Base-by-base conservation (phyloP, 345 rosid genomes). In the Citrus maxima region DNA sequence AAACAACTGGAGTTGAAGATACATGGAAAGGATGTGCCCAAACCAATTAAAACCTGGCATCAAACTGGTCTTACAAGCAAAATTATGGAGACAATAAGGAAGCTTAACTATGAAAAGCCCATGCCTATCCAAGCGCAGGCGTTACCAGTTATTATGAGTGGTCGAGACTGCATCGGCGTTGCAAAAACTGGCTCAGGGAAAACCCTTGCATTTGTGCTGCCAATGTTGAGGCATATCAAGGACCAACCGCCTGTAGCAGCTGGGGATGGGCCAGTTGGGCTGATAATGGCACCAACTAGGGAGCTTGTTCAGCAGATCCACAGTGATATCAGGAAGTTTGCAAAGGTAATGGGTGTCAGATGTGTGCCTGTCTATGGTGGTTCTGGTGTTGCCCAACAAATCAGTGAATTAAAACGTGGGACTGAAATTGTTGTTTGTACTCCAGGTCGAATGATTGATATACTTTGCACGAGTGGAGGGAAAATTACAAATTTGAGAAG, bases 241-340 rank as follows among this genome's bases (percentile, higher is more conserved):
- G 97, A 96, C 85, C 99, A 96, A 87, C 97, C 94, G 22, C 98
- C 96, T 19, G 98, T 96, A 70, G 90, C 85, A 74, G 92, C 98
- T 79, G 99, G 97, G 67, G 99, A 96, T 73, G 99, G 99, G 63
- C 99, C 98, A 4, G 84, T 94, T 75, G 98, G 95, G 75, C 95
- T 96, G 75, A 88, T 96, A 78, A 96, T 96, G 99, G 99, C 99
- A 77, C 99, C 99, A 69, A 94, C 99, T 0, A 96, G 99, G 82
- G 98, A 96, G 91, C 99, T 94, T 87, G 99, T 94, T 76, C 98
- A 96, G 86, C 98, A 96, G 88, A 94, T 96, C 78, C 98, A 94
- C 88, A 91, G 94, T 70, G 99, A 96, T 81, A 88, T 92, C 73
- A 94, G 69, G 89, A 96, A 94, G 86, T 96, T 96, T 84, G 71